A percentile compares a stretch with the other conserved stretches of the same genome.
These are phyloP conservation scores for Gaertneriomyces semiglobifer DNA, from an alignment of 192 early-diverging fungal species.

Conservation along the genomic window DNA sequence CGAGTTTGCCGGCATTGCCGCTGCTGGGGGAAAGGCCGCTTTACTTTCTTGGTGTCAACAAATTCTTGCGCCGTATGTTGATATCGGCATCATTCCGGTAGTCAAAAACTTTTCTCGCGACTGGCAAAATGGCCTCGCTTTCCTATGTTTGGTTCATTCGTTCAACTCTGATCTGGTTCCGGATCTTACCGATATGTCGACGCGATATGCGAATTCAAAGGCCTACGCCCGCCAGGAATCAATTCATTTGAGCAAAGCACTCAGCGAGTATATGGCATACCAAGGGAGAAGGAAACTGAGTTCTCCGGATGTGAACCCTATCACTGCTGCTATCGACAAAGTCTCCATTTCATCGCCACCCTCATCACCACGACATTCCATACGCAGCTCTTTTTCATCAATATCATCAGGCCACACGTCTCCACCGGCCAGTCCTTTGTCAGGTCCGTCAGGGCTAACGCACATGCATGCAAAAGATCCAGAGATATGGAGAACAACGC, in stretches of 20 bases:
- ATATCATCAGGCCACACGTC: background rate
- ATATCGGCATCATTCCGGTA: constrained; percentile 22
- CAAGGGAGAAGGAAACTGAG: background rate
- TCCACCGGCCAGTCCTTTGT: background rate
- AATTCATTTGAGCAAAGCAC: background rate
- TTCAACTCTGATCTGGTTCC: constrained; percentile 20
- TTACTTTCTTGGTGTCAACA: constrained; percentile 31
- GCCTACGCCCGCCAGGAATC: background rate
- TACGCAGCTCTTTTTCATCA: background rate
- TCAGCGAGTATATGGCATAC: background rate
- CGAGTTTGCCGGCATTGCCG: background rate
- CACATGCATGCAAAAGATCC: constrained; percentile 14
- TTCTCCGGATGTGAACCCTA: constrained; percentile 8
- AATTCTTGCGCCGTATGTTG: constrained; percentile 30
- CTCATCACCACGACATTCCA: background rate
- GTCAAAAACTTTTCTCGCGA: constrained; percentile 24
- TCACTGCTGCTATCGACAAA: background rate
- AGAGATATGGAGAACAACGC: constrained; percentile 21
- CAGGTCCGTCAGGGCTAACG: background rate
- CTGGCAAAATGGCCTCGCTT: constrained; percentile 33
- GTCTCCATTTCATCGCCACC: background rate
- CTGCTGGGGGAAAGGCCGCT: constrained; percentile 17
- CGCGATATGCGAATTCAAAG: constrained; percentile 2
- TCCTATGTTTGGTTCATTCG: constrained; percentile 27
- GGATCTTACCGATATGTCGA: constrained; percentile 13